Evolutionary conservation across 306 rosid genomes (phyloP).

Genomic region (Acmispon strigosus): DNA sequence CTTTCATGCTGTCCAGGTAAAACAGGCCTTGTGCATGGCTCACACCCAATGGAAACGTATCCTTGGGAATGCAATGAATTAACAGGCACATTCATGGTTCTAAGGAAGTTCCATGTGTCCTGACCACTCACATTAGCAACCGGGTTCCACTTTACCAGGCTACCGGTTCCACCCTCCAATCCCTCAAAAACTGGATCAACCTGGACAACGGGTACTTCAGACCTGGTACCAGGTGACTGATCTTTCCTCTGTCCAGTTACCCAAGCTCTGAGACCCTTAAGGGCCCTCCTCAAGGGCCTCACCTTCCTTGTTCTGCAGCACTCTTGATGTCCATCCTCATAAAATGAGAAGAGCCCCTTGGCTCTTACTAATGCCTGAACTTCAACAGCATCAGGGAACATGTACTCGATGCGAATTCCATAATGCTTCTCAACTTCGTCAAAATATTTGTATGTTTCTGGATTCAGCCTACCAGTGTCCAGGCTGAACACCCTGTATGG

Average conservation of each 20-base stretch:
- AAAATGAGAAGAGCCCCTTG: slow-evolving; percentile 91
- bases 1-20: slow-evolving; percentile 97
- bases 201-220: slow-evolving; percentile 89
- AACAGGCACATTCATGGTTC: slow-evolving; percentile 87
- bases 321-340: slow-evolving; percentile 98
- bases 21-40: slow-evolving; percentile 97
- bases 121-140: slow-evolving; percentile 72
- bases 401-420: slow-evolving; percentile 84
- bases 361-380: slow-evolving; percentile 89
- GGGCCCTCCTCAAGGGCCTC: slow-evolving; percentile 88
- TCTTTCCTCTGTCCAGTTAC: slow-evolving; percentile 96
- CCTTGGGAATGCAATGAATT: slow-evolving; percentile 82
- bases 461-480: slow-evolving; percentile 92
- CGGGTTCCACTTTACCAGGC: slow-evolving; percentile 96
- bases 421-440: slow-evolving; percentile 81
- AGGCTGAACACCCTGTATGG: slow-evolving; percentile 90
- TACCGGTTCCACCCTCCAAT: slow-evolving; percentile 76
- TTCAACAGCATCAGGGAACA: slow-evolving; percentile 97
- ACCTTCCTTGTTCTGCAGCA: slow-evolving; percentile 98
- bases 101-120: slow-evolving; percentile 83
- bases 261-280: slow-evolving; percentile 88
- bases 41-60: slow-evolving; percentile 89
- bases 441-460: slow-evolving; percentile 76
- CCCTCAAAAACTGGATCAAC: slow-evolving; percentile 97
- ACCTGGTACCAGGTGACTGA: slow-evolving; percentile 95